Conservation (phyloP, 2,329 filamentous ascomycete genomes). For the Didymella exigua region DNA sequence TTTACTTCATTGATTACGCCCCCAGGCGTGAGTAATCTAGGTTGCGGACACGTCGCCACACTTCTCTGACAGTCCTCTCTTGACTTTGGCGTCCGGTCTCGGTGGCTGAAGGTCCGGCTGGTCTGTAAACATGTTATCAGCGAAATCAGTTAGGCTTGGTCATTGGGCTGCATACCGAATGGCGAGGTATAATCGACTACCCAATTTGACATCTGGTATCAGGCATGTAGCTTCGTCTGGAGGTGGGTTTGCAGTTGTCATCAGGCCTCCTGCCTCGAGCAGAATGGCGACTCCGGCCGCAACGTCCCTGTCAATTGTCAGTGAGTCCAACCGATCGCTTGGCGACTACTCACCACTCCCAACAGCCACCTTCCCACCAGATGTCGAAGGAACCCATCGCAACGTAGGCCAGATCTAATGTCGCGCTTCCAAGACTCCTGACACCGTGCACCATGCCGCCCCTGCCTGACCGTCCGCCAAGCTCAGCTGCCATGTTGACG, state of each 20-base stretch:
- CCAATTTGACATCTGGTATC: constrained; percentile 66
- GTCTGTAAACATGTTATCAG: constrained; percentile 50
- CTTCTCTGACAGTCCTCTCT: constrained; percentile 72
- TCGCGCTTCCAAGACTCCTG: constrained; percentile 72
- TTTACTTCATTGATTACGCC: constrained; percentile 41
- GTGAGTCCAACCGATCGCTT: not conserved
- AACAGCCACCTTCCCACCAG: constrained; percentile 83
- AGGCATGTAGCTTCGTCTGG: constrained; percentile 59
- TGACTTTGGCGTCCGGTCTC: constrained; percentile 72
- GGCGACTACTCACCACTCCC: constrained; percentile 67
- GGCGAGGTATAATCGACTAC: constrained; percentile 72
- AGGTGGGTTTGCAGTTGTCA: constrained; percentile 76
- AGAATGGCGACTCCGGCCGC: constrained; percentile 76
- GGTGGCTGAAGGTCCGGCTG: constrained; percentile 64
- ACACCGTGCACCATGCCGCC: constrained; percentile 82
- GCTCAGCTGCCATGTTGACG: constrained; percentile 73
- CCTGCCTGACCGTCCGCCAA: constrained; percentile 65
- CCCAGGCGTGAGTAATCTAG: constrained; percentile 72
- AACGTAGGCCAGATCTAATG: constrained; percentile 74
- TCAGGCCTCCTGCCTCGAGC: constrained; percentile 73
- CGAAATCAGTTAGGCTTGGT: not conserved
- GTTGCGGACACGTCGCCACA: constrained; percentile 70
- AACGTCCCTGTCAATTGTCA: constrained; percentile 64
- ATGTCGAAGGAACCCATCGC: constrained; percentile 79
- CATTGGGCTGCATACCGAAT: constrained; percentile 57